A percentile compares a stretch with the other conserved stretches of the same genome.
These are phyloP conservation scores for Rhizoclosmatium hyalinum DNA, from an alignment of 371 early-diverging fungal genomes.

Conservation along the genomic window DNA sequence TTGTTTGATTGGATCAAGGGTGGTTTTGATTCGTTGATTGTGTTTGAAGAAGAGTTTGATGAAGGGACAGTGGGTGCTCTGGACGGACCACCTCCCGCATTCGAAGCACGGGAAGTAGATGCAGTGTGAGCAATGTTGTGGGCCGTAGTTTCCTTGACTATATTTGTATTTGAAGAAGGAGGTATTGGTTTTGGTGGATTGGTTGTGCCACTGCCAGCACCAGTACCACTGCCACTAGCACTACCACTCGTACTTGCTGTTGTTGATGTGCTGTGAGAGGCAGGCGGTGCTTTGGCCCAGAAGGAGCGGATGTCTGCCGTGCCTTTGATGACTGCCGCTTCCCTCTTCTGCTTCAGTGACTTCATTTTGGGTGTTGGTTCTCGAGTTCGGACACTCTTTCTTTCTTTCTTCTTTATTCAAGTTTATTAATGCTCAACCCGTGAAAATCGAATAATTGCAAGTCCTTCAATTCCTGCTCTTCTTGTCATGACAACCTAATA, in stretches of 20 bases:
- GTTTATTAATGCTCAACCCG: neutral
- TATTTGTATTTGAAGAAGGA: neutral
- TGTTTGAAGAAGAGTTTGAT: too few relatives aligned
- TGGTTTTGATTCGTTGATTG: too few relatives aligned
- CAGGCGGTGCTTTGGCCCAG: neutral
- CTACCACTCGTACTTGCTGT: too few relatives aligned
- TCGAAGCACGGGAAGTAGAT: neutral
- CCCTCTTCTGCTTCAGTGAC: neutral
- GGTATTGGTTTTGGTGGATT: neutral
- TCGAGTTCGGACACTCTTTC: too few relatives aligned
- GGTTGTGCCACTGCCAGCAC: neutral
- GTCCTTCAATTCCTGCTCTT: constrained; percentile 45
- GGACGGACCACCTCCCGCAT: too few relatives aligned
- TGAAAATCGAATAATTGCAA: constrained; percentile 40
- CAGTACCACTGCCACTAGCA: too few relatives aligned
- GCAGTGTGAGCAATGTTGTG: neutral
- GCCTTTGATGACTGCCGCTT: neutral
- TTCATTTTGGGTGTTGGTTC: too few relatives aligned
- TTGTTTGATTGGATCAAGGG: too few relatives aligned
- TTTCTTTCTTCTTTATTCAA: neutral
- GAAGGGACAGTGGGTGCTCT: too few relatives aligned
- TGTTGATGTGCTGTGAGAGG: too few relatives aligned
- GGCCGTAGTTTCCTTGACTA: neutral
- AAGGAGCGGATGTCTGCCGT: constrained; percentile 2
- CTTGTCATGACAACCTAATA: constrained; percentile 40